phyloP scores from a whole-genome alignment of 495 filamentous ascomycete species.

The Xylaria sp. region DNA sequence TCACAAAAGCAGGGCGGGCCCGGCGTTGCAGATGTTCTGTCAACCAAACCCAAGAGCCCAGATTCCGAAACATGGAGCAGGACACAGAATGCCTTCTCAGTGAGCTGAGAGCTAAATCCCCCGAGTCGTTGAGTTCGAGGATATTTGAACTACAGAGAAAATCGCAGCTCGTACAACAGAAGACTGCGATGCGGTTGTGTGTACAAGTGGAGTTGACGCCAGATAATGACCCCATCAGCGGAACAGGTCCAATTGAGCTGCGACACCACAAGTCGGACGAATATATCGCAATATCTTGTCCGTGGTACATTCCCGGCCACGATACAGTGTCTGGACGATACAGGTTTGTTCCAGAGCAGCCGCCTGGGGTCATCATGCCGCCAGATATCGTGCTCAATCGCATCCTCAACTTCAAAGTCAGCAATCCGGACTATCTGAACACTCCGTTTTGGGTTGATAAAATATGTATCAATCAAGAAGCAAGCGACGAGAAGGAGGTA shows the following conservation, averaged over 20 bases:
- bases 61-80: background rate
- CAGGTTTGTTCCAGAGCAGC: conserved; percentile 1
- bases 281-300: conserved; percentile 9
- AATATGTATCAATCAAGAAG: conserved; percentile 7
- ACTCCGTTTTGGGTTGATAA: conserved; percentile 10
- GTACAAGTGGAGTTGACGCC: background rate
- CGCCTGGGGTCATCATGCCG: conserved; percentile 3
- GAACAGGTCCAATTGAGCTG: conserved; percentile 6
- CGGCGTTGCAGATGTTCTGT: background rate
- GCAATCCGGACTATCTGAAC: conserved; percentile 2
- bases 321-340: conserved; percentile 7
- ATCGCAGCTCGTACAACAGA: background rate
- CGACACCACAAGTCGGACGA: background rate
- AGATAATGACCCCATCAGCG: background rate
- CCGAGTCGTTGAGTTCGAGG: background rate
- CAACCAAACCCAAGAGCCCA: background rate
- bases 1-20: no score
- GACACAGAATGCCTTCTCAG: conserved; percentile 6
- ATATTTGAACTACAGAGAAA: conserved; percentile 6
- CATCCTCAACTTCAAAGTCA: conserved; percentile 3
- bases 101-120: conserved; percentile 11
- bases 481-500: background rate
- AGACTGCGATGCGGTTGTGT: conserved; percentile 11
- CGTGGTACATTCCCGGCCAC: conserved; percentile 10
- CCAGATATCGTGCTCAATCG: background rate